Evolutionary conservation across 192 early-diverging fungal genomes (phyloP), one percentile per base, ranked within the genome.

Genomic region (Umbelopsis sp.): DNA sequence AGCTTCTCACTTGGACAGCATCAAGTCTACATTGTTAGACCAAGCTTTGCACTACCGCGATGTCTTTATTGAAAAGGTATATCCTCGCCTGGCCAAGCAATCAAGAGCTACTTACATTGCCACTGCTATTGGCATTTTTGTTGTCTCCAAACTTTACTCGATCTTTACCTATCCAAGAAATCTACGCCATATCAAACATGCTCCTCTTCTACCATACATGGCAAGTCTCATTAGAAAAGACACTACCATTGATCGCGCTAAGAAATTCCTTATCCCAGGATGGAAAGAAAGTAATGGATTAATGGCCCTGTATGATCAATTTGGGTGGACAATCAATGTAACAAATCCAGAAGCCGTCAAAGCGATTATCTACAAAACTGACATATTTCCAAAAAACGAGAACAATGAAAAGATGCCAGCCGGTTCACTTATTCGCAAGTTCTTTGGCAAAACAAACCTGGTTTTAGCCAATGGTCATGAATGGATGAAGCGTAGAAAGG

Each of bases 361-460:
- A 61, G 35, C 55, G 12, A 61, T 61, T 16, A 0, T 61, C 3
- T 61, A 61, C 30, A 61, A 61, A 30, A 61, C 55, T 27, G 55
- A 61, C 33, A 61, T 61, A 11, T 61, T 61, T 61, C 55, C 55
- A 12, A 61, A 61, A 16, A n/a, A 12, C 15, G 15, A 30, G 0
- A 27, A 15, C 3, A n/a, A 35, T 61, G 55, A 27, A 0, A 11
- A 4, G 2, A 16, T n/a, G 18, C 21, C 16, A 27, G 7, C 27
- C 0, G 25, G 4, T 1, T 45, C 9, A 12, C 30, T 68, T 13
- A 8, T 50, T n/a, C 25, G 23, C 30, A 50, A 44, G 37, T 73
- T 67, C 20, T 37, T 73, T 9, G 72, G 72, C 4, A 27, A 15
- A 22, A 41, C 35, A 1, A 77, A 77, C 55, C 46, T 77, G 48